These are phyloP conservation scores for Bruguiera hainesii DNA, from an alignment of 441 rosid genomes.

Conservation along the genomic window DNA sequence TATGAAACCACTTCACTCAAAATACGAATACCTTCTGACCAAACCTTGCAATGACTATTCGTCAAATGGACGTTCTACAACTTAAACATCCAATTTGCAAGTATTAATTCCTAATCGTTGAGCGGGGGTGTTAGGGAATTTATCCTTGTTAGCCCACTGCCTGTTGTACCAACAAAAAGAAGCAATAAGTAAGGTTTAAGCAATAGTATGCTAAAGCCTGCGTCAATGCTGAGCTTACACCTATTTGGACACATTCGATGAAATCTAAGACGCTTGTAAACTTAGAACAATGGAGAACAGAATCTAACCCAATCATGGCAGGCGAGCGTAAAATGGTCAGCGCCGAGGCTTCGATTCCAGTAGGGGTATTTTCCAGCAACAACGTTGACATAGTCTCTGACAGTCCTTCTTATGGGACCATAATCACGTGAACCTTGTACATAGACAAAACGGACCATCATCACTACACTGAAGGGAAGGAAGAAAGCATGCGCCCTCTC, in stretches of 20 bases:
- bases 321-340: conserved; percentile 86
- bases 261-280: not conserved
- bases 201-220: not conserved
- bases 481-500: conserved; percentile 65
- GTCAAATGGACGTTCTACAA: too few species aligned
- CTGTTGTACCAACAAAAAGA: not conserved
- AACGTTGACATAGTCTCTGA: conserved; percentile 56
- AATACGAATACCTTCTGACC: too few species aligned
- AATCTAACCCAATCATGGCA: conserved; percentile 88
- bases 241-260: not conserved
- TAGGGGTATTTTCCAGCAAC: conserved; percentile 52
- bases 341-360: conserved; percentile 86
- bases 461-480: conserved; percentile 76
- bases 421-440: conserved; percentile 60
- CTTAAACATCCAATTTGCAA: too few species aligned
- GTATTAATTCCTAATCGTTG: too few species aligned
- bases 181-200: not conserved
- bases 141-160: too few species aligned
- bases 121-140: too few species aligned
- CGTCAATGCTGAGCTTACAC: not conserved
- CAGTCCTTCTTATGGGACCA: conserved; percentile 58
- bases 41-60: too few species aligned
- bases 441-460: conserved; percentile 73
- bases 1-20: too few species aligned
- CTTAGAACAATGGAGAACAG: not conserved